Conservation (phyloP, 371 early-diverging fungal genomes). For the Circinella minor region DNA sequence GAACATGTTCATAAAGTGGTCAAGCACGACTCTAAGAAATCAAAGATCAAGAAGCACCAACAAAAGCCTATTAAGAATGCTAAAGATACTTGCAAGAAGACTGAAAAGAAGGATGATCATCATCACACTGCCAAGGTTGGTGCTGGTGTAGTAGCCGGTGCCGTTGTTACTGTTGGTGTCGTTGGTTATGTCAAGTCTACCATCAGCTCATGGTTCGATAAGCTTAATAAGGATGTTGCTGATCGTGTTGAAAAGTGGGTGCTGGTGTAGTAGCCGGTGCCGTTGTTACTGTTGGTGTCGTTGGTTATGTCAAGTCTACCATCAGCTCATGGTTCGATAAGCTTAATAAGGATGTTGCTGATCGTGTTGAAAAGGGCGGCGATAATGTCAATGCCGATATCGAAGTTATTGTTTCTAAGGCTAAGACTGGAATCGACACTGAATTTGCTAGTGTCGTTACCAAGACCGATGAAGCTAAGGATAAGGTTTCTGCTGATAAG, state of each 20-base stretch:
- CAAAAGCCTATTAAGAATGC: no score
- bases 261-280: no score
- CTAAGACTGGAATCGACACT: conserved; percentile 16
- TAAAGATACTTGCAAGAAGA: no score
- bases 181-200: no score
- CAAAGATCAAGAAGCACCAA: conserved; percentile 7
- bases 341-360: conserved; percentile 33
- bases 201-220: no score
- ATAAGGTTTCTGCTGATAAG: conserved; percentile 1
- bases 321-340: conserved; percentile 42
- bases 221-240: no score
- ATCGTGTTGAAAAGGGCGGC: conserved; percentile 37
- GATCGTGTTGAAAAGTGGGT: no score
- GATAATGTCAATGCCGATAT: conserved; percentile 30
- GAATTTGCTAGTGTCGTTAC: not conserved
- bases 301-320: no score
- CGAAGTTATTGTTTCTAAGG: conserved; percentile 37
- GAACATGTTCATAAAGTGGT: conserved; percentile 6
- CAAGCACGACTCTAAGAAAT: conserved; percentile 2
- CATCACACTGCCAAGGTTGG: conserved; percentile 5
- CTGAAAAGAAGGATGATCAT: not conserved
- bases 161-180: no score
- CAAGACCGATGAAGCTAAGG: not conserved
- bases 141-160: no score
- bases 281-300: no score